These are phyloP conservation scores for Fallopia convolvulus DNA, from an alignment of 148 eudicot genomes.

Conservation along the genomic window DNA sequence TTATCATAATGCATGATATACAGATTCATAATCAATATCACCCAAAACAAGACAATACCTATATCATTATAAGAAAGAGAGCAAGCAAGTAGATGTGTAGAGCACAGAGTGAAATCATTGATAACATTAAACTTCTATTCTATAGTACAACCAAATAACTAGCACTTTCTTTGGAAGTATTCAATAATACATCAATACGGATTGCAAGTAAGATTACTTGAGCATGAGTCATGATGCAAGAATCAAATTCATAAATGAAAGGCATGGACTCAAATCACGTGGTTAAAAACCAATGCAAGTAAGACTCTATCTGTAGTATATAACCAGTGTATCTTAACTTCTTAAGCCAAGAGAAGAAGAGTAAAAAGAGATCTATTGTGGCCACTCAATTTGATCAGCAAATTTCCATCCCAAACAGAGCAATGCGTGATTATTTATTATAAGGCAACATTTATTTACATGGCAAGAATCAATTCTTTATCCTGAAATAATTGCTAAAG, in stretches of 20 bases:
- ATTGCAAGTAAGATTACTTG: not conserved
- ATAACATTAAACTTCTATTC: not conserved
- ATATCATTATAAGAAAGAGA: too few relatives aligned
- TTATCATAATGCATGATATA: not conserved
- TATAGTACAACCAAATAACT: not conserved
- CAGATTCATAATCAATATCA: not conserved
- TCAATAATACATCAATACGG: not conserved
- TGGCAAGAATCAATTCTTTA: slow-evolving; percentile 9
- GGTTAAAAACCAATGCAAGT: not conserved
- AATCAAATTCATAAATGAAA: not conserved
- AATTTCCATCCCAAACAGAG: slow-evolving; percentile 1
- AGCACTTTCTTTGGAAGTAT: not conserved
- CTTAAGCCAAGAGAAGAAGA: not conserved
- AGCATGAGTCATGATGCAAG: not conserved
- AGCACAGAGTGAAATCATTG: not conserved
- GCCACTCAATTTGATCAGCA: not conserved
- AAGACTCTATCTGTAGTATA: not conserved
- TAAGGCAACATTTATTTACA: not conserved
- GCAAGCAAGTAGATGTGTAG: too few relatives aligned
- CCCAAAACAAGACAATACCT: not conserved
- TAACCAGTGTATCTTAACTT: not conserved
- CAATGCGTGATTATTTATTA: not conserved
- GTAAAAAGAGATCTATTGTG: not conserved
- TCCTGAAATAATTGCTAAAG: not conserved
- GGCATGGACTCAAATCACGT: not conserved